phyloP scores from a whole-genome alignment of 352 stramenopile species.

The Phytophthora litchii region DNA sequence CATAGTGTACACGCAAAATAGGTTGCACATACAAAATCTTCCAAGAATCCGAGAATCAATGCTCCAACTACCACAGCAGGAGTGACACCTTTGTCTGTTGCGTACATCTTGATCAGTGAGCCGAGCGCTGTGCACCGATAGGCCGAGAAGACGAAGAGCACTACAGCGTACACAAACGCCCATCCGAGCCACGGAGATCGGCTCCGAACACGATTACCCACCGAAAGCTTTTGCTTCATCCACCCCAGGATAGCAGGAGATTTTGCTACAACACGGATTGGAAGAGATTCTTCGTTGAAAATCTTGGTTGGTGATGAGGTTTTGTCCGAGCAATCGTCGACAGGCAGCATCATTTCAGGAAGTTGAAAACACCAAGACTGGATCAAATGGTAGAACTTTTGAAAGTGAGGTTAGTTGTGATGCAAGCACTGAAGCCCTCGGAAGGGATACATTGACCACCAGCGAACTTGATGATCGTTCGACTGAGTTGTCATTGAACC shows the following conservation, averaged over 20 bases:
- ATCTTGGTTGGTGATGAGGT: background rate
- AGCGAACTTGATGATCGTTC: no score
- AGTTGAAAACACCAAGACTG: background rate
- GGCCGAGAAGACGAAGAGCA: conserved; percentile 3
- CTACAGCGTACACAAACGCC: conserved; percentile 29
- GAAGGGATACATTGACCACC: no score
- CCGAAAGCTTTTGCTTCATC: background rate
- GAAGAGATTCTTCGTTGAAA: background rate
- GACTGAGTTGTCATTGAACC: no score
- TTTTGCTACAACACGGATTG: background rate
- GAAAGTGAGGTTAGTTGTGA: background rate
- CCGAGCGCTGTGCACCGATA: conserved; percentile 6
- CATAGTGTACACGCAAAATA: conserved; percentile 5
- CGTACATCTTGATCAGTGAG: conserved; percentile 34
- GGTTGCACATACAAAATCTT: conserved; percentile 44
- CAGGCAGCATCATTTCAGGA: background rate
- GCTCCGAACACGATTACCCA: background rate
- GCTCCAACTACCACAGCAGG: conserved; percentile 18
- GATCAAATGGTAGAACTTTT: background rate
- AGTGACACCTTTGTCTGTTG: background rate
- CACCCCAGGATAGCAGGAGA: background rate
- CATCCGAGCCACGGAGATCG: conserved; percentile 37
- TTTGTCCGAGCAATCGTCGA: background rate
- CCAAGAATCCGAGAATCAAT: conserved; percentile 35
- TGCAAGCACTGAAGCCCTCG: background rate